Evolutionary conservation across 2,329 filamentous ascomycete genomes (phyloP).

Genomic region (Juglanconis oblonga): DNA sequence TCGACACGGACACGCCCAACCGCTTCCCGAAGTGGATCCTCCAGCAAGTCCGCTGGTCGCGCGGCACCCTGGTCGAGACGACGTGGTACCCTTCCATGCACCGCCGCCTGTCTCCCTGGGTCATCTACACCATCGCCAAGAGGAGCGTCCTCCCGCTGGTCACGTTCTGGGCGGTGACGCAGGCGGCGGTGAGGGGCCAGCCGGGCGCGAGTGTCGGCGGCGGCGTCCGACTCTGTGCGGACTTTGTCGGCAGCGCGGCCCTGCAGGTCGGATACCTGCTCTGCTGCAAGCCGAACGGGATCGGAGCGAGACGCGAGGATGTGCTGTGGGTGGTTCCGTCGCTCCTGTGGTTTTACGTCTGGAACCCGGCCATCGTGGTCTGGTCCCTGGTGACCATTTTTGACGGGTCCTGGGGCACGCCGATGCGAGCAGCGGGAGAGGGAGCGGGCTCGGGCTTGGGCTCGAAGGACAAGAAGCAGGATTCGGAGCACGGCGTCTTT

Average conservation of each 20-base stretch:
- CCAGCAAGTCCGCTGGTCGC: constrained; percentile 5
- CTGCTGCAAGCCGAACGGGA: background rate
- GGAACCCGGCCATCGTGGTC: background rate
- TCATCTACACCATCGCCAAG: constrained; percentile 4
- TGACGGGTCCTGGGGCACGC: constrained; percentile 2
- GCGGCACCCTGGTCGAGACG: constrained; percentile 4
- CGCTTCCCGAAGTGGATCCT: background rate
- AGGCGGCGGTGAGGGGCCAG: background rate
- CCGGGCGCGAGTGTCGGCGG: background rate
- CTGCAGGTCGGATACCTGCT: constrained; percentile 1
- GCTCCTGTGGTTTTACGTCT: background rate
- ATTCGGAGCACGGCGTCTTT: too few species aligned
- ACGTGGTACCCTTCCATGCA: constrained; percentile 3
- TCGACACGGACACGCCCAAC: constrained; percentile 6
- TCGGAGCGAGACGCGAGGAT: background rate
- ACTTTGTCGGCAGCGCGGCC: background rate
- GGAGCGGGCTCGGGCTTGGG: background rate
- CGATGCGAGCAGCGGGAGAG: background rate
- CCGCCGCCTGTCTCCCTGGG: constrained; percentile 1
- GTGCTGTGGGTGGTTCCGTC: background rate
- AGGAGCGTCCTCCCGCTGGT: background rate
- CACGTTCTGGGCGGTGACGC: background rate
- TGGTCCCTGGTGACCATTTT: background rate
- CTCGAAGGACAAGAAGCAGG: background rate
- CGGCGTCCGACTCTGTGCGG: background rate